These are phyloP conservation scores for Fusarium illudens DNA, from an alignment of 2,329 filamentous ascomycete species.

Conservation along the genomic window DNA sequence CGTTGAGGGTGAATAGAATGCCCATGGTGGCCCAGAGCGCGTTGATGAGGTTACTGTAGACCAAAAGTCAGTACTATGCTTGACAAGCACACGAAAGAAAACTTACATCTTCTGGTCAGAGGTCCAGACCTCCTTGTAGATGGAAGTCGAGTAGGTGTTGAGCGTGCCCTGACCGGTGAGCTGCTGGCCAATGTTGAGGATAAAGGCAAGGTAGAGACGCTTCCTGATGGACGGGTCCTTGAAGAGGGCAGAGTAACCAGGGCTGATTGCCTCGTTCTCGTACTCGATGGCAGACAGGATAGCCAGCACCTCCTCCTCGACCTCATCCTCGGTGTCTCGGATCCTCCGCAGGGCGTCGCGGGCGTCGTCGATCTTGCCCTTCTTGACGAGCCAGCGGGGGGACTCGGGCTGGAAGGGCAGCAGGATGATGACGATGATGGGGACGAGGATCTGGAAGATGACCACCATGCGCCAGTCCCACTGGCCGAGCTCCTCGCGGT, in stretches of 20 bases:
- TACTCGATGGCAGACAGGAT: conserved; percentile 76
- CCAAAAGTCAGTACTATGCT: not conserved
- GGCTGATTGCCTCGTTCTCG: conserved; percentile 73
- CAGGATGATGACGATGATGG: conserved; percentile 66
- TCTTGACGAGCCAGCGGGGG: conserved; percentile 73
- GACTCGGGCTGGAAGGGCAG: conserved; percentile 74
- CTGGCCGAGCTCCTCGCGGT: conserved; percentile 65
- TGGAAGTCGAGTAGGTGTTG: conserved; percentile 77
- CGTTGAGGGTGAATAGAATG: conserved; percentile 77
- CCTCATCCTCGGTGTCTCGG: conserved; percentile 69
- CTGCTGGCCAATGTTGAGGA: conserved; percentile 76
- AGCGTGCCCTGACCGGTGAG: conserved; percentile 76
- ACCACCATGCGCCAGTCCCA: conserved; percentile 80
- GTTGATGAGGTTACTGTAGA: conserved; percentile 69
- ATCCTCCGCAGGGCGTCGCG: conserved; percentile 65
- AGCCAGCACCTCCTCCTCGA: conserved; percentile 70
- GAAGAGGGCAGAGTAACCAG: conserved; percentile 71
- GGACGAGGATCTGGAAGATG: conserved; percentile 76
- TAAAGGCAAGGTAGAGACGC: conserved; percentile 69
- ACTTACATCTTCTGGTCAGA: conserved; percentile 60
- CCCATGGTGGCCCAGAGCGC: conserved; percentile 77
- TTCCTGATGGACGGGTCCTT: conserved; percentile 74
- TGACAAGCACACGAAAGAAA: not conserved
- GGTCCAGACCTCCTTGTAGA: conserved; percentile 76
- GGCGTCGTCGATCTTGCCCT: conserved; percentile 67